These are phyloP conservation scores for Sphagnum tenellum DNA, from an alignment of 225 moss, liverwort and hornwort species.

Conservation along the genomic window DNA sequence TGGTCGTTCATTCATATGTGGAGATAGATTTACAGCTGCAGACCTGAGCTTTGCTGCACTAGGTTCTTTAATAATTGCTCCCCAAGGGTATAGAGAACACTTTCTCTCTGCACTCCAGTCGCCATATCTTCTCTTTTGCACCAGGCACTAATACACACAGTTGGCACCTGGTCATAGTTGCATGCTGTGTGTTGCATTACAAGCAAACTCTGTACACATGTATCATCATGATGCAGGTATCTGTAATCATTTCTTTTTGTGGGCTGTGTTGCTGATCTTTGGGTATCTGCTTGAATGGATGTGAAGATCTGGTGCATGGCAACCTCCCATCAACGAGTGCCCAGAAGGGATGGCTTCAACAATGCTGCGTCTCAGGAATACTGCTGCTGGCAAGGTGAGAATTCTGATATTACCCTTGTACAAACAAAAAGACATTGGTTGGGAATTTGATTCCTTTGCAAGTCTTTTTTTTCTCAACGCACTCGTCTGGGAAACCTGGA, in stretches of 20 bases:
- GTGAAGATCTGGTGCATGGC: conserved; percentile 38
- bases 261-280: no score
- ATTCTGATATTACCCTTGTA: neutral
- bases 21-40: conserved; percentile 73
- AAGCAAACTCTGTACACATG: no score
- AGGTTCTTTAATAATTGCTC: conserved; percentile 53
- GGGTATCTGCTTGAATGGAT: neutral
- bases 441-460: neutral
- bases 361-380: conserved; percentile 29
- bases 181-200: no score
- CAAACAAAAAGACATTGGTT: neutral
- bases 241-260: no score
- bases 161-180: no score
- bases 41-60: conserved; percentile 90
- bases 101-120: conserved; percentile 37
- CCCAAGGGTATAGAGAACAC: conserved; percentile 54
- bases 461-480: neutral
- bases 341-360: conserved; percentile 29
- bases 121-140: no score
- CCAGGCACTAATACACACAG: no score
- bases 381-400: conserved; percentile 38
- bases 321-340: conserved; percentile 26
- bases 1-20: conserved; percentile 83
- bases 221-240: no score
- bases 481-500: neutral